These are phyloP conservation scores for Gryganskiella cystojenkinii DNA, from an alignment of 192 early-diverging fungal genomes.

Conservation along the genomic window DNA sequence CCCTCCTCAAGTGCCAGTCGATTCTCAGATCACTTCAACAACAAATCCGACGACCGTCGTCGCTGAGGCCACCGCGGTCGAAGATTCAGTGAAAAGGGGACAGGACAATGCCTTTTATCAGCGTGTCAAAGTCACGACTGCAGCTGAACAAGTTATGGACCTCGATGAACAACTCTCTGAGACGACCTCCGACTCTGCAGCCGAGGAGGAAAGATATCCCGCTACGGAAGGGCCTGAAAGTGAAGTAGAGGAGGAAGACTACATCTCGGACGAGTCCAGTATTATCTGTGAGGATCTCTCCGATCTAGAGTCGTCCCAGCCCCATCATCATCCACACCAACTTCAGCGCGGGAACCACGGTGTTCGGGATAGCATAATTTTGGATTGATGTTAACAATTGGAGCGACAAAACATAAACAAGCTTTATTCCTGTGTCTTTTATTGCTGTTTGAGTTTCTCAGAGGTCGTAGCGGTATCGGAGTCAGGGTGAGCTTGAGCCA, in stretches of 20 bases:
- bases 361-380: background rate
- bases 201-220: background rate
- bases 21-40: no score
- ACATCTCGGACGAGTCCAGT: slow-evolving; percentile 40
- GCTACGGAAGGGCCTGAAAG: background rate
- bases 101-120: no score
- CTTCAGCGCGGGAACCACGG: no score
- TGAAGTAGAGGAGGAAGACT: slow-evolving; percentile 1
- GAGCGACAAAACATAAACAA: slow-evolving; percentile 1
- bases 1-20: no score
- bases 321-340: background rate
- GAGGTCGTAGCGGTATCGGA: no score
- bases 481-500: slow-evolving; percentile 3
- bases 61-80: no score
- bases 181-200: slow-evolving; percentile 32
- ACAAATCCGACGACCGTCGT: no score
- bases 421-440: background rate
- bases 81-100: no score
- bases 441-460: background rate
- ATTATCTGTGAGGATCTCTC: slow-evolving; percentile 33
- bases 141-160: background rate
- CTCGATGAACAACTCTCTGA: slow-evolving; percentile 3
- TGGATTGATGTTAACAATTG: background rate
- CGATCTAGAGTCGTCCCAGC: slow-evolving; percentile 3
- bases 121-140: background rate